Conservation (phyloP, 1,284 basidiomycete genomes). For the Anthracocystis walkeri region DNA sequence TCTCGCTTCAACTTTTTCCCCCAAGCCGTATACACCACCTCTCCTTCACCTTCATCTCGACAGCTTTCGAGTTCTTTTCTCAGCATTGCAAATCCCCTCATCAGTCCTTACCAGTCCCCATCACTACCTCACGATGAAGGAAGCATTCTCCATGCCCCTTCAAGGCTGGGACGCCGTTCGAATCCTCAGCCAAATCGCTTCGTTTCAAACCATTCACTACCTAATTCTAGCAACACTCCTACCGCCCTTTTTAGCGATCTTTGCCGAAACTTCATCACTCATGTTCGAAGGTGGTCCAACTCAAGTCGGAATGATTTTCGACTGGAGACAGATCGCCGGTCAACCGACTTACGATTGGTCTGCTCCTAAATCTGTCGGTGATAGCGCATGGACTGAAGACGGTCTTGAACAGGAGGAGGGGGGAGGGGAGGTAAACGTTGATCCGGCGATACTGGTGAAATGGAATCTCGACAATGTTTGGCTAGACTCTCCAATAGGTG, state of each 20-base stretch:
- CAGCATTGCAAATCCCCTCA: too few species aligned
- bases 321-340: conserved; percentile 90
- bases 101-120: too few species aligned
- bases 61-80: too few species aligned
- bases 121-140: conserved; percentile 32
- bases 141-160: conserved; percentile 41
- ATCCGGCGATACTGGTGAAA: conserved; percentile 19
- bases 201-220: conserved; percentile 92
- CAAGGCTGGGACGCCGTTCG: conserved; percentile 47
- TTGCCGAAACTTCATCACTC: conserved; percentile 80
- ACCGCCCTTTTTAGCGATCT: conserved; percentile 81
- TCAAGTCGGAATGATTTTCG: conserved; percentile 92
- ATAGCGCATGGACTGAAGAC: neutral
- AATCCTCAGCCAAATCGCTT: conserved; percentile 78
- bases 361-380: neutral
- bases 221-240: conserved; percentile 83
- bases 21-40: too few species aligned
- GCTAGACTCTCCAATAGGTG: conserved; percentile 65
- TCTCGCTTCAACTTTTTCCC: too few species aligned
- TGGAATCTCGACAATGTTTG: conserved; percentile 59
- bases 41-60: too few species aligned
- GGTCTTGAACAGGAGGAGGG: neutral
- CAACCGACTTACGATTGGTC: conserved; percentile 34
- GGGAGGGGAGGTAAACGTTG: neutral
- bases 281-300: conserved; percentile 86